Conservation (phyloP, 371 early-diverging fungal species). For the Mucor saturninus region DNA sequence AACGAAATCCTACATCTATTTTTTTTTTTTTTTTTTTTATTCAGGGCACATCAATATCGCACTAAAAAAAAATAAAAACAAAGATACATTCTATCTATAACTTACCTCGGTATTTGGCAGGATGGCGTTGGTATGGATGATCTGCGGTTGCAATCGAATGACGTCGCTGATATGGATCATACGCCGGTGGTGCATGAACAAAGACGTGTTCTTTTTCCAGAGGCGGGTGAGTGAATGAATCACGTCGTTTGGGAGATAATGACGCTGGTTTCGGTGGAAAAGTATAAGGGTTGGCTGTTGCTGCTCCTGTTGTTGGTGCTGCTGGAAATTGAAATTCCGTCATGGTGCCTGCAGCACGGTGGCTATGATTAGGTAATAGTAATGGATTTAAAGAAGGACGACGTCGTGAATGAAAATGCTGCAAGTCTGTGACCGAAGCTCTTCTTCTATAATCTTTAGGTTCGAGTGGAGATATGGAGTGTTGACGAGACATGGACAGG, state of each 20-base stretch:
- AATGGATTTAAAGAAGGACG: constrained; percentile 23
- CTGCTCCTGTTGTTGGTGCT: constrained; percentile 27
- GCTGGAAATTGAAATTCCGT: constrained; percentile 43
- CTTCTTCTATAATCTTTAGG: constrained; percentile 40
- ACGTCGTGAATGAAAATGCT: too few relatives aligned
- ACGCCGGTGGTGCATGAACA: constrained; percentile 27
- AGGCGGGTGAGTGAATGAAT: constrained; percentile 37
- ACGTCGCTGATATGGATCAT: constrained; percentile 56
- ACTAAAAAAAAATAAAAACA: neutral
- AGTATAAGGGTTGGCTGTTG: constrained; percentile 47
- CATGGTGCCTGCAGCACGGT: constrained; percentile 34
- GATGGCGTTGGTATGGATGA: constrained; percentile 13
- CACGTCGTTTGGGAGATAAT: constrained; percentile 27
- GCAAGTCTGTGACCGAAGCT: constrained; percentile 42
- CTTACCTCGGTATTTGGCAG: constrained; percentile 39
- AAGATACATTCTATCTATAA: neutral
- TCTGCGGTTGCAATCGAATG: constrained; percentile 64
- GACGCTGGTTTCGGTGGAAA: constrained; percentile 17
- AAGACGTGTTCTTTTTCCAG: neutral
- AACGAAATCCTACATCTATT: constrained; percentile 36
- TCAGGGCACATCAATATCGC: too few relatives aligned
- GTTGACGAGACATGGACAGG: constrained; percentile 40
- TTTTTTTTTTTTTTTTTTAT: neutral
- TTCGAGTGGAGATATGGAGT: constrained; percentile 29
- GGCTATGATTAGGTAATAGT: constrained; percentile 34